phyloP scores from a whole-genome alignment of 441 rosid species.

The Eutrema salsugineum region DNA sequence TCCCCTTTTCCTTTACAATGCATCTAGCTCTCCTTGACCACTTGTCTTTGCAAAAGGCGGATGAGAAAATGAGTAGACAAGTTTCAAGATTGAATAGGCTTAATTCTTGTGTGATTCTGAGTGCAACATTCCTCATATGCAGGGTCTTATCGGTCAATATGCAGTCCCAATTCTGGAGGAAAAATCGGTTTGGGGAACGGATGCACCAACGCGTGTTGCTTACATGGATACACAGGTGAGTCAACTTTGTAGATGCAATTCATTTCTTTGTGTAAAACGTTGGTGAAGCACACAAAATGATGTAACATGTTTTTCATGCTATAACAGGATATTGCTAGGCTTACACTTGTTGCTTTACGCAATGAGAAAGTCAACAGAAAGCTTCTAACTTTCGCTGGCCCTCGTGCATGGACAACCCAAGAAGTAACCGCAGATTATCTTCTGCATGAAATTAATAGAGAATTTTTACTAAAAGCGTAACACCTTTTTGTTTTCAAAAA shows the following conservation, averaged over 20 bases:
- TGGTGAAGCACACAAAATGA: not conserved
- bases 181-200: constrained; percentile 98
- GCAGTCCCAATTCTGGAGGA: constrained; percentile 95
- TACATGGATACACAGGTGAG: constrained; percentile 97
- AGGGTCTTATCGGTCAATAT: constrained; percentile 97
- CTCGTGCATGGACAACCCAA: constrained; percentile 97
- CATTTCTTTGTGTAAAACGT: not conserved
- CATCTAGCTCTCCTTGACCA: not conserved
- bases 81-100: not conserved
- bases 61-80: not conserved
- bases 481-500: not conserved
- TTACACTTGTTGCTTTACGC: constrained; percentile 77
- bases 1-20: not conserved
- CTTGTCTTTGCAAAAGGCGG: not conserved
- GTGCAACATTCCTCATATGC: not conserved
- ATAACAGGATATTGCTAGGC: constrained; percentile 80
- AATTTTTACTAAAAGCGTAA: not conserved
- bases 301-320: not conserved
- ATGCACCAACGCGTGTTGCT: constrained; percentile 93
- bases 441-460: not conserved
- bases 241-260: constrained; percentile 17
- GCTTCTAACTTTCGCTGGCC: constrained; percentile 93
- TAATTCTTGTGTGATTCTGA: not conserved
- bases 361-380: constrained; percentile 68
- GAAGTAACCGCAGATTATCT: constrained; percentile 48